These are phyloP conservation scores for Fagopyrum homotropicum DNA, from an alignment of 148 eudicot species.

Conservation along the genomic window DNA sequence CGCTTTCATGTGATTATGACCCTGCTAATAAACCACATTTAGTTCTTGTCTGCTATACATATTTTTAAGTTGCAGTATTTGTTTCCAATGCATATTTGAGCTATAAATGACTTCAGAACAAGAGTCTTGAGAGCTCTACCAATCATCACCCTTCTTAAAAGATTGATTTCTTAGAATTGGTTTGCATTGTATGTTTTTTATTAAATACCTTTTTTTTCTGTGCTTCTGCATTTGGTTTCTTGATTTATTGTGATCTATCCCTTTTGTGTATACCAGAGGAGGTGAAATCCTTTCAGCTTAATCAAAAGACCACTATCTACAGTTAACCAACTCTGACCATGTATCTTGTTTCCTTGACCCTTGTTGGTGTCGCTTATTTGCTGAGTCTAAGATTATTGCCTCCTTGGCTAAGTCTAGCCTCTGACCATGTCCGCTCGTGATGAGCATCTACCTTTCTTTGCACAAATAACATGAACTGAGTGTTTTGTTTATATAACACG, in stretches of 20 bases:
- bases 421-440: background rate
- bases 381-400: background rate
- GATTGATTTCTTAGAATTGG: background rate
- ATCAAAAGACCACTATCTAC: background rate
- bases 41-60: background rate
- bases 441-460: background rate
- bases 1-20: slow-evolving; percentile 1
- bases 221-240: background rate
- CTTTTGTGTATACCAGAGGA: background rate
- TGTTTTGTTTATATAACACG: background rate
- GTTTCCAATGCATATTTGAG: background rate
- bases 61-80: background rate
- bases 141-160: background rate
- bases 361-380: background rate
- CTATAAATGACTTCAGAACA: background rate
- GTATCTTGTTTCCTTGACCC: background rate
- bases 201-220: background rate
- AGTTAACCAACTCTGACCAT: background rate
- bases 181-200: background rate
- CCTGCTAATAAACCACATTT: background rate
- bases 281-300: background rate
- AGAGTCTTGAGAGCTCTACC: background rate
- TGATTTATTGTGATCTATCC: background rate
- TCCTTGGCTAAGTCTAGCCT: background rate
- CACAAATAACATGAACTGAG: background rate